phyloP scores from a whole-genome alignment of 768 basidiomycete genomes.

The Kwoniella mangroviensis region DNA sequence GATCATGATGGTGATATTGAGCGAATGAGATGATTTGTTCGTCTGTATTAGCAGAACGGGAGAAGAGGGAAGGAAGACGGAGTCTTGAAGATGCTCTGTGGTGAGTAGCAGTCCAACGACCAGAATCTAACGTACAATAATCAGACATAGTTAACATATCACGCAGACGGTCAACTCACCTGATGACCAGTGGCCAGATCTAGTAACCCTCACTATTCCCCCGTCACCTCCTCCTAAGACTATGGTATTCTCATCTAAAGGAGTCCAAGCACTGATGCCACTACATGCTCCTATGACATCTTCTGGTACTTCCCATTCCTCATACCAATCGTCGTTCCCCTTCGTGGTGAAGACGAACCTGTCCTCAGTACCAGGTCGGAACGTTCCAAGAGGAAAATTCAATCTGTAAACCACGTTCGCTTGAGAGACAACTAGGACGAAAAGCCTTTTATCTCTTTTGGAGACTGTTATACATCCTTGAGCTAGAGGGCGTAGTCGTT shows the following conservation, averaged over 20 bases:
- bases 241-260: conserved; percentile 40
- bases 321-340: conserved; percentile 42
- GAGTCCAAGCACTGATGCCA: conserved; percentile 38
- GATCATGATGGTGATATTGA: conserved; percentile 20
- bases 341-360: conserved; percentile 31
- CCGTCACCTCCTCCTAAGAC: conserved; percentile 47
- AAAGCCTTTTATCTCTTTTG: conserved; percentile 27
- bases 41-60: conserved; percentile 29
- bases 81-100: conserved; percentile 41
- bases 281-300: conserved; percentile 33
- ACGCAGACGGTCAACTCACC: conserved; percentile 25
- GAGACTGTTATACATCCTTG: conserved; percentile 34
- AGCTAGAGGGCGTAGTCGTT: conserved; percentile 33
- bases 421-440: conserved; percentile 41
- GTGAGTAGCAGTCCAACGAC: conserved; percentile 38
- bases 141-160: neutral
- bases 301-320: conserved; percentile 43
- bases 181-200: conserved; percentile 21
- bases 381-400: conserved; percentile 32
- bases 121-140: conserved; percentile 16
- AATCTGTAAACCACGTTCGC: conserved; percentile 42
- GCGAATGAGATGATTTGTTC: conserved; percentile 46
- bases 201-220: conserved; percentile 36
- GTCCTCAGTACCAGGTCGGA: conserved; percentile 20
- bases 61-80: conserved; percentile 47